A percentile compares a stretch with the other conserved stretches of the same genome.
These are phyloP conservation scores for Diaporthe sp. DNA, from an alignment of 2,329 filamentous ascomycete genomes.

Conservation along the genomic window DNA sequence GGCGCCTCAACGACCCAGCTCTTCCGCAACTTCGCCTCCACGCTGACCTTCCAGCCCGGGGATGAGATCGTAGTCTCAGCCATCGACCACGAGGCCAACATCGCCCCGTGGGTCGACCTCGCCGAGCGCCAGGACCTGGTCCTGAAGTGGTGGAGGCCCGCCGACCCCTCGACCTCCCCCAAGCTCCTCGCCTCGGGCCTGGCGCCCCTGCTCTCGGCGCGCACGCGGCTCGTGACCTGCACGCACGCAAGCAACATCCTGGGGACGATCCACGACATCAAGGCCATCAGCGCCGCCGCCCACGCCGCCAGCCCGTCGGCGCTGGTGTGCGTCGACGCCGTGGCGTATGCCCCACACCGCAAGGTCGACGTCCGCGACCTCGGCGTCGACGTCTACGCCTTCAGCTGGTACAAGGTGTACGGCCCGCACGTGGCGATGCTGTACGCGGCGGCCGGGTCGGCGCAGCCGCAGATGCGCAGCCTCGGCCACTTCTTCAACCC, in stretches of 20 bases:
- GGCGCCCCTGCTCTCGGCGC: slow-evolving; percentile 69
- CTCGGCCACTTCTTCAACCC: slow-evolving; percentile 78
- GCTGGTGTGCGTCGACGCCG: slow-evolving; percentile 80
- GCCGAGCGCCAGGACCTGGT: slow-evolving; percentile 71
- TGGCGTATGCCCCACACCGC: slow-evolving; percentile 82
- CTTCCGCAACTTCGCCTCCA: slow-evolving; percentile 77
- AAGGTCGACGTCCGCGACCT: slow-evolving; percentile 76
- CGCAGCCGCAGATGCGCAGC: slow-evolving; percentile 69
- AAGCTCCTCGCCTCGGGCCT: slow-evolving; percentile 72
- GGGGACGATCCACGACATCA: slow-evolving; percentile 77
- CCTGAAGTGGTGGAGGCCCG: slow-evolving; percentile 79
- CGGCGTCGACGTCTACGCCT: slow-evolving; percentile 82
- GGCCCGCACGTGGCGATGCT: slow-evolving; percentile 81
- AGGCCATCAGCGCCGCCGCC: slow-evolving; percentile 67
- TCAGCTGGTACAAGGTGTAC: slow-evolving; percentile 88
- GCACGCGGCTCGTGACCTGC: slow-evolving; percentile 79
- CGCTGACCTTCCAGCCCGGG: slow-evolving; percentile 66
- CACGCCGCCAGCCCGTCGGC: slow-evolving; percentile 65
- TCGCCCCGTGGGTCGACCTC: slow-evolving; percentile 80
- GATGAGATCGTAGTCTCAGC: slow-evolving; percentile 80
- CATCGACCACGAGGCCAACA: slow-evolving; percentile 84
- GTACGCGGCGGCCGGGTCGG: slow-evolving; percentile 70
- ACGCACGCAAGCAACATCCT: slow-evolving; percentile 83
- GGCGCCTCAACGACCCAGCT: slow-evolving; percentile 83
- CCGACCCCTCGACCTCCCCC: slow-evolving; percentile 57